Evolutionary conservation across 352 stramenopile genomes (phyloP), one percentile per base, ranked within the genome.

Genomic region (Globisporangium emineosum): DNA sequence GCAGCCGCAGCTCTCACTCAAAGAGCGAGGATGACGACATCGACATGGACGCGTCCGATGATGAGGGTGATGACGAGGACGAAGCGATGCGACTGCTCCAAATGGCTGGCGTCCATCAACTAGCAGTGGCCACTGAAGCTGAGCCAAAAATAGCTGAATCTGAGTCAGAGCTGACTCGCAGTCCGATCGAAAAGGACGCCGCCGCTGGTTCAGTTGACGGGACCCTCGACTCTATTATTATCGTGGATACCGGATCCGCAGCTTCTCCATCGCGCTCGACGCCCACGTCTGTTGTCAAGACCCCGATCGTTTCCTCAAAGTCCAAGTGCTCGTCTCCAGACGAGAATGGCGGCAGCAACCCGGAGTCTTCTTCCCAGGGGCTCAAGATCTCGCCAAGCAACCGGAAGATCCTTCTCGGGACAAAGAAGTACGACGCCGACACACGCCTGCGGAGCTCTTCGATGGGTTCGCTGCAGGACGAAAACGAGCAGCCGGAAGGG

Each of bases 321-420:
- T 56, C 43, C 37, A 56, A 33, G 30, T 54, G 35, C 27, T 56
- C 42, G 23, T 64, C 47, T 10, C 27, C 23, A 15, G 43, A 55
- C 25, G 58, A 56, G 17, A 57, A n/a, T n/a, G n/a, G 29, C 17
- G 25, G 23, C 13, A 12, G 12, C 12, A 54, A 25, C 49, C 33
- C 51, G 27, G 51, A 57, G 17, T 32, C 51, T 12, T 19, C 50
- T 43, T 19, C 65, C 54, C 29, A 32, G 33, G 56, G 60, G 51
- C 40, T 67, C 12, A 62, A 66, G 25, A 86, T 87, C 67, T 90
- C 77, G 23, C 81, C 79, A 15, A 78, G 55, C 59, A 75, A 86
- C 50, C 73, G 71, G 49, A 88, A 88, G 56, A 42, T 86, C 15
- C 51, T 80, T 45, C 32, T 68, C n/a, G n/a, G 73, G 1, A 19